Percentiles rank a stretch among this genome's conserved stretches.
Evolutionary conservation across 495 filamentous ascomycete species (phyloP).

Genomic region (Penicillium atrosanguineum): DNA sequence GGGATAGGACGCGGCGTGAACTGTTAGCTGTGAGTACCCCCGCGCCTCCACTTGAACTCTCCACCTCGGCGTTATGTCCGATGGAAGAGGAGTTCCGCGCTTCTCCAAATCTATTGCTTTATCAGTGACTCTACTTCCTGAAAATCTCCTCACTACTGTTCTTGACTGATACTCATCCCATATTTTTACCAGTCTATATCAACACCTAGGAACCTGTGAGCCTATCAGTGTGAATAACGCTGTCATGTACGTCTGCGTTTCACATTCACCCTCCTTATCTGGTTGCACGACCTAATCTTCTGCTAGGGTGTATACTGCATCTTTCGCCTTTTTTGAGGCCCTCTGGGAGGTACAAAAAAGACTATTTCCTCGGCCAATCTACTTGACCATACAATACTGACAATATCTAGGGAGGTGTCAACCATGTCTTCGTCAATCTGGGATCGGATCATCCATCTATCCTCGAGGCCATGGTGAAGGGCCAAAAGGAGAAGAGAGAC

Average conservation of each 20-base stretch:
- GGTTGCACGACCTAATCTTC: not conserved
- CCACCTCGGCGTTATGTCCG: conserved; percentile 9
- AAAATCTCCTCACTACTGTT: not conserved
- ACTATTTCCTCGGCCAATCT: not conserved
- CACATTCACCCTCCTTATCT: not conserved
- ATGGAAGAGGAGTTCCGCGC: conserved; percentile 2
- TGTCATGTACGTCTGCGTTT: conserved; percentile 8
- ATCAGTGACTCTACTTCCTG: not conserved
- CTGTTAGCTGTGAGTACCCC: conserved; percentile 3
- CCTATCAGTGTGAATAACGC: not conserved
- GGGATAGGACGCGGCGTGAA: not conserved
- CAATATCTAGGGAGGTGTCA: conserved; percentile 67
- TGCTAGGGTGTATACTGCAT: conserved; percentile 61
- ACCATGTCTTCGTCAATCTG: conserved; percentile 89
- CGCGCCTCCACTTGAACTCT: conserved; percentile 13
- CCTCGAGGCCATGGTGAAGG: conserved; percentile 94
- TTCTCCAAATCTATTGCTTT: conserved; percentile 3
- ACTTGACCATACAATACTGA: conserved; percentile 1
- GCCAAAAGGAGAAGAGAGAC: conserved; percentile 61
- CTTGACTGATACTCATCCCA: not conserved
- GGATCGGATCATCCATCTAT: conserved; percentile 94
- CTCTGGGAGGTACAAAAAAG: conserved; percentile 64
- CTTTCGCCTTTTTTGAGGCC: conserved; percentile 92
- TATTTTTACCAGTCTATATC: not conserved
- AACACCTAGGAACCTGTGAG: not conserved